Conservation (phyloP, 257 asterid genomes). For the Solanum dulcamara region DNA sequence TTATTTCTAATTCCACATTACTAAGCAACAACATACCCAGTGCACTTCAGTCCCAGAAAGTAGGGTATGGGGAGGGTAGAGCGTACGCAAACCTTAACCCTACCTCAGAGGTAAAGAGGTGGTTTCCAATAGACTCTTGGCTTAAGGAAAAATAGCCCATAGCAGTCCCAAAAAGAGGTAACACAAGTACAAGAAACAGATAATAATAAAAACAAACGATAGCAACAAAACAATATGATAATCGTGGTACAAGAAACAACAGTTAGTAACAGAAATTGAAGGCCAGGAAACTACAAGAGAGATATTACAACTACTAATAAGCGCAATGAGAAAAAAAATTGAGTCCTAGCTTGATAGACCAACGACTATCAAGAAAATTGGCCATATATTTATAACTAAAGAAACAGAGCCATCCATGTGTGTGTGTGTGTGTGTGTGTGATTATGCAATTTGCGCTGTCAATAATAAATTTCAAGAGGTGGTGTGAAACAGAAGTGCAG, state of each 20-base stretch:
- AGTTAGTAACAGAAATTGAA: not conserved
- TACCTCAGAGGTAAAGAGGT: not conserved
- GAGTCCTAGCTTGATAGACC: not conserved
- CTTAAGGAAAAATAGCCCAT: not conserved
- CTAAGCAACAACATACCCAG: not conserved
- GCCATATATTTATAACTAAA: not conserved
- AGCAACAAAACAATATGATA: not conserved
- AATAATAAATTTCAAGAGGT: not conserved
- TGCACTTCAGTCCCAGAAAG: not conserved
- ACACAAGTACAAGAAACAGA: not conserved
- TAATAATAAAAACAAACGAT: not conserved
- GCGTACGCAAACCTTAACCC: not conserved
- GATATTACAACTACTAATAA: not conserved
- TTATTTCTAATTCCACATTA: not conserved
- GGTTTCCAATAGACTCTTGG: not conserved
- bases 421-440: too few species aligned
- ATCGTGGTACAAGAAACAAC: not conserved
- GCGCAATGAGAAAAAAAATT: not conserved
- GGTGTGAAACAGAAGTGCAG: not conserved
- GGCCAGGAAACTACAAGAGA: not conserved
- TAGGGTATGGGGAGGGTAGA: not conserved
- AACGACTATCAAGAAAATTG: not conserved
- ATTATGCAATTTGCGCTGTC: not conserved
- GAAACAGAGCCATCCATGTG: not conserved
- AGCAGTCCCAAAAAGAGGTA: not conserved